These are phyloP conservation scores for Venturia asperata DNA, from an alignment of 2,329 filamentous ascomycete species.

Conservation along the genomic window DNA sequence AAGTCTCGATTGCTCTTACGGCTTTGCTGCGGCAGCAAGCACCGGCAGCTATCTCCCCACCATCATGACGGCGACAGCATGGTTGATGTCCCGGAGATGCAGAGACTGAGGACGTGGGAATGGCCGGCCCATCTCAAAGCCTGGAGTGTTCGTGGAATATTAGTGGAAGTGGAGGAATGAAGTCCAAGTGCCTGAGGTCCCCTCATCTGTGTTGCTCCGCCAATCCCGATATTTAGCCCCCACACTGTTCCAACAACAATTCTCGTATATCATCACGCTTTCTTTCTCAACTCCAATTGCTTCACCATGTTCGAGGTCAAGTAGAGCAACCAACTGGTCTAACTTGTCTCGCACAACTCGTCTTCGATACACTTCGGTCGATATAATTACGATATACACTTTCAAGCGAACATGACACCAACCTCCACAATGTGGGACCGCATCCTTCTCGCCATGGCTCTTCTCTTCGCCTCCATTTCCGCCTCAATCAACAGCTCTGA, in stretches of 20 bases:
- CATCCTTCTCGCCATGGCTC: background rate
- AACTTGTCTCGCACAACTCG: background rate
- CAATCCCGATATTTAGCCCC: background rate
- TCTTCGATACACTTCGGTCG: background rate
- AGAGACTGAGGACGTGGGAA: no score
- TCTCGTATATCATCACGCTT: background rate
- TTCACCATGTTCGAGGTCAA: background rate
- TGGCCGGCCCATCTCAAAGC: no score
- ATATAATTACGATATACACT: background rate
- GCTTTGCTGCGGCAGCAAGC: no score
- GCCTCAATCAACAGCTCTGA: background rate
- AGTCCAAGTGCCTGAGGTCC: no score
- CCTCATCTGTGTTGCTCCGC: background rate
- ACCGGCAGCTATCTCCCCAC: no score
- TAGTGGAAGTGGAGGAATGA: no score
- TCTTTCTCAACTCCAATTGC: background rate
- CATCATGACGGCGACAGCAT: no score
- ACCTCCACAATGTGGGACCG: slow-evolving; percentile 2
- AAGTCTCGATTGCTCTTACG: no score
- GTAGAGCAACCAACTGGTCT: background rate
- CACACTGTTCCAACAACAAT: background rate
- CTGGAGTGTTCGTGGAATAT: no score
- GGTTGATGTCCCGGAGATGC: no score
- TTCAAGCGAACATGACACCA: background rate
- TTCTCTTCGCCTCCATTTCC: background rate